Percentiles rank a stretch among this genome's conserved stretches.
These are phyloP conservation scores for Lepidopterella palustris DNA, from an alignment of 495 filamentous ascomycete genomes.

Conservation along the genomic window DNA sequence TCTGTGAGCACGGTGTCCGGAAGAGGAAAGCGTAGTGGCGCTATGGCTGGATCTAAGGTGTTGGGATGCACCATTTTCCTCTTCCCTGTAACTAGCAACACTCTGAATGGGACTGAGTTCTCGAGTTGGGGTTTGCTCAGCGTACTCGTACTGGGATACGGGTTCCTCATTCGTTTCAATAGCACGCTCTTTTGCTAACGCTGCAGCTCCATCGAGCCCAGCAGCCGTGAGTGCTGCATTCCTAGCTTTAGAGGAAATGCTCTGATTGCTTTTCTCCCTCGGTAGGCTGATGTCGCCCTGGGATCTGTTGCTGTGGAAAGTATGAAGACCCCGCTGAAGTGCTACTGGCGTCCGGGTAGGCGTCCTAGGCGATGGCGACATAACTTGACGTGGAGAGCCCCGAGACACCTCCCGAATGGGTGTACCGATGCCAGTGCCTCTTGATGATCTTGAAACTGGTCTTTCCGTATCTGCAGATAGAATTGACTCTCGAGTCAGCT, in stretches of 20 bases:
- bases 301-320: slow-evolving; percentile 55
- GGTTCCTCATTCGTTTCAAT: slow-evolving; percentile 27
- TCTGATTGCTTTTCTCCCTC: slow-evolving; percentile 46
- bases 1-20: slow-evolving; percentile 8
- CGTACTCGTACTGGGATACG: slow-evolving; percentile 33
- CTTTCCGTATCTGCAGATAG: slow-evolving; percentile 73
- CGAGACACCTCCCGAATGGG: slow-evolving; percentile 52
- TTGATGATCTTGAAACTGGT: slow-evolving; percentile 50
- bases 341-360: slow-evolving; percentile 48
- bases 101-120: slow-evolving; percentile 83
- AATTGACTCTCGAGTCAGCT: slow-evolving; percentile 83
- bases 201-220: slow-evolving; percentile 31
- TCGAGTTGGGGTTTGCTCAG: slow-evolving; percentile 43
- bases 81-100: slow-evolving; percentile 65
- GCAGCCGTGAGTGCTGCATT: slow-evolving; percentile 34
- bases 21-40: slow-evolving; percentile 22
- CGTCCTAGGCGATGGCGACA: slow-evolving; percentile 48
- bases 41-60: slow-evolving; percentile 20
- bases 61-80: slow-evolving; percentile 38
- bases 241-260: slow-evolving; percentile 40
- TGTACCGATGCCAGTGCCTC: slow-evolving; percentile 43
- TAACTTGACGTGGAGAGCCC: slow-evolving; percentile 45
- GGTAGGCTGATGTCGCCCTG: slow-evolving; percentile 48
- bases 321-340: slow-evolving; percentile 45
- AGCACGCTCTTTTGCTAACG: slow-evolving; percentile 27